Percentiles rank a stretch among this genome's conserved stretches.
These are phyloP conservation scores for Crithidia expoeki DNA, from an alignment of 208 protist genomes.

Conservation along the genomic window DNA sequence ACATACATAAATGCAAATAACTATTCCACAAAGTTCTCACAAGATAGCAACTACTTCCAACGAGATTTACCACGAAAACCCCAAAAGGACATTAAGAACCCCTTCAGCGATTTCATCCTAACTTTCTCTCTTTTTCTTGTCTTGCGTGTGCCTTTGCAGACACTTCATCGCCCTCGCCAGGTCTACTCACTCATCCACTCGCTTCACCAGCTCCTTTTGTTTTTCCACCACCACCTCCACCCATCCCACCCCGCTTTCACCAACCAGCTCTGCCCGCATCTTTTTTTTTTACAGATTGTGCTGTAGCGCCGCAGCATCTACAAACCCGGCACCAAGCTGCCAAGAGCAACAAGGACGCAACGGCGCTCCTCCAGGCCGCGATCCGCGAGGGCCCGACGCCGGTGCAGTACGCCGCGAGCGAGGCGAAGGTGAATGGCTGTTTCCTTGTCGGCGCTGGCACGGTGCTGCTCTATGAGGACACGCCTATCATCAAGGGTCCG, in stretches of 20 bases:
- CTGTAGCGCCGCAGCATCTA: slow-evolving; percentile 47
- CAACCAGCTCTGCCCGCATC: slow-evolving; percentile 1
- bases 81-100: no score
- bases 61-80: no score
- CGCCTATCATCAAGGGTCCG: slow-evolving; percentile 6
- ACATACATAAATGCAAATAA: no score
- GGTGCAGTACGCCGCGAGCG: slow-evolving; percentile 24
- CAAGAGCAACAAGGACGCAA: slow-evolving; percentile 35
- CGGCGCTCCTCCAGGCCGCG: slow-evolving; percentile 35
- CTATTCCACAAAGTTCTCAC: no score
- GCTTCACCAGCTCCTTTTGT: no score
- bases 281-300: slow-evolving; percentile 13
- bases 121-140: no score
- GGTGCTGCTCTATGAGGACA: slow-evolving; percentile 46
- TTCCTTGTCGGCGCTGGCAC: slow-evolving; percentile 37
- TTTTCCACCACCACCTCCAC: background rate
- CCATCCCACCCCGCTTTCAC: slow-evolving; percentile 8
- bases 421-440: slow-evolving; percentile 44
- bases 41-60: no score
- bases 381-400: slow-evolving; percentile 31
- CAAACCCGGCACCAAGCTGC: slow-evolving; percentile 36
- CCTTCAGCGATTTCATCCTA: no score
- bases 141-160: no score
- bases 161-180: no score
- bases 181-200: no score